phyloP scores from a whole-genome alignment of 768 basidiomycete genomes.

The Tricholoma bakamatsutake region DNA sequence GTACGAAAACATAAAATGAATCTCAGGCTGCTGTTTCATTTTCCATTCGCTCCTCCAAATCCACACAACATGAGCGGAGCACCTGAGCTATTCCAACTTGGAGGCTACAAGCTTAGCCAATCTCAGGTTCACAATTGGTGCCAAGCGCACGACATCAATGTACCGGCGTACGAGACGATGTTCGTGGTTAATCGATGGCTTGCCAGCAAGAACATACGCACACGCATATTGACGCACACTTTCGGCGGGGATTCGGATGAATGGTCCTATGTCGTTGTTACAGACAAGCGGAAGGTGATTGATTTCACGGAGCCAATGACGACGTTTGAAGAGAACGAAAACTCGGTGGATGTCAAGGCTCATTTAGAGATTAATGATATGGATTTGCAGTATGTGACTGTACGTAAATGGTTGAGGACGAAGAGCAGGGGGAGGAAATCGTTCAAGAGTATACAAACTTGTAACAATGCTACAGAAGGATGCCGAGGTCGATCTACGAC shows the following conservation, averaged over 20 bases:
- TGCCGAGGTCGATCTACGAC: neutral
- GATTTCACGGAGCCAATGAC: neutral
- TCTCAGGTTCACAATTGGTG: neutral
- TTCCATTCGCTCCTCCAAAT: neutral
- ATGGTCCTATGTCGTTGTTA: neutral
- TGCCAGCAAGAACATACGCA: neutral
- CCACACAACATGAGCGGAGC: neutral
- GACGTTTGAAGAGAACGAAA: neutral
- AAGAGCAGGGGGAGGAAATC: neutral
- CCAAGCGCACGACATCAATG: neutral
- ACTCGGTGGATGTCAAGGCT: neutral
- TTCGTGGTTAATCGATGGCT: neutral
- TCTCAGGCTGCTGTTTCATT: neutral
- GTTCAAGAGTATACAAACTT: neutral
- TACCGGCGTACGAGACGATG: neutral
- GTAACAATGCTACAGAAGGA: neutral
- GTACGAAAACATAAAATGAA: neutral
- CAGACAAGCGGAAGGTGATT: neutral
- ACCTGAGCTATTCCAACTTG: neutral
- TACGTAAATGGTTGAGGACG: neutral
- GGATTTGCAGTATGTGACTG: neutral
- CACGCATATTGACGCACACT: neutral
- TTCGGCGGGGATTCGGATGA: neutral
- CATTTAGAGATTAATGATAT: neutral
- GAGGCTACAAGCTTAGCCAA: slow-evolving; percentile 2